A percentile compares a stretch with the other conserved stretches of the same genome.
Conservation (phyloP, 164 flowering plant species). For the Magnolia officinalis region DNA sequence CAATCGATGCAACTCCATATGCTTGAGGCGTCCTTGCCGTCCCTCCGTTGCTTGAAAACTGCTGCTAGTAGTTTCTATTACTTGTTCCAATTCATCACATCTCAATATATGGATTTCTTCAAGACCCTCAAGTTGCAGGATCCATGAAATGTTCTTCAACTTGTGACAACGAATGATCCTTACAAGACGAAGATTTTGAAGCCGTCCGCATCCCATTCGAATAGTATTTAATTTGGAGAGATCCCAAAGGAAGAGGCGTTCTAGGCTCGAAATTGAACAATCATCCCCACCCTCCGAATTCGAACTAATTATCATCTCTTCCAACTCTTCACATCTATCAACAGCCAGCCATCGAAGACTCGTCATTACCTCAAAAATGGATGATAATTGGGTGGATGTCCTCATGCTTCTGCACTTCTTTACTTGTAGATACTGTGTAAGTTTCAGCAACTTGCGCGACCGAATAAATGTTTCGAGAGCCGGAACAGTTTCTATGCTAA, state of each 20-base stretch:
- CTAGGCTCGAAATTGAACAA: background rate
- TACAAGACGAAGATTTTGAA: conserved; percentile 1
- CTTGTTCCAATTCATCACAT: conserved; percentile 12
- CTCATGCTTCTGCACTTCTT: background rate
- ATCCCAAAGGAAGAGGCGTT: background rate
- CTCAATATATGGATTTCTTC: background rate
- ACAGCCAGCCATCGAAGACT: background rate
- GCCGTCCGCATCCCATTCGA: background rate
- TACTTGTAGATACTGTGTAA: background rate
- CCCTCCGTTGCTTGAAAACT: background rate
- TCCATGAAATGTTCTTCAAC: conserved; percentile 14
- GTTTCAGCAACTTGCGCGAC: background rate
- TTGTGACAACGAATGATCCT: conserved; percentile 1
- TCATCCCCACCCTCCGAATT: background rate
- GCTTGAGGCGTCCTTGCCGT: background rate
- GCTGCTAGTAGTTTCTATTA: background rate
- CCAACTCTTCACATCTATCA: conserved; percentile 1
- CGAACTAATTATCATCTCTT: conserved; percentile 10
- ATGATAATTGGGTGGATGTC: background rate
- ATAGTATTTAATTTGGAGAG: conserved; percentile 5
- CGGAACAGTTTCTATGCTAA: background rate
- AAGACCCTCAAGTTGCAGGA: conserved; percentile 3
- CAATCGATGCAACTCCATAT: background rate
- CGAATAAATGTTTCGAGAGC: background rate
- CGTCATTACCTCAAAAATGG: background rate